These are phyloP conservation scores for Linnemannia elongata DNA, from an alignment of 192 early-diverging fungal species.

Conservation along the genomic window DNA sequence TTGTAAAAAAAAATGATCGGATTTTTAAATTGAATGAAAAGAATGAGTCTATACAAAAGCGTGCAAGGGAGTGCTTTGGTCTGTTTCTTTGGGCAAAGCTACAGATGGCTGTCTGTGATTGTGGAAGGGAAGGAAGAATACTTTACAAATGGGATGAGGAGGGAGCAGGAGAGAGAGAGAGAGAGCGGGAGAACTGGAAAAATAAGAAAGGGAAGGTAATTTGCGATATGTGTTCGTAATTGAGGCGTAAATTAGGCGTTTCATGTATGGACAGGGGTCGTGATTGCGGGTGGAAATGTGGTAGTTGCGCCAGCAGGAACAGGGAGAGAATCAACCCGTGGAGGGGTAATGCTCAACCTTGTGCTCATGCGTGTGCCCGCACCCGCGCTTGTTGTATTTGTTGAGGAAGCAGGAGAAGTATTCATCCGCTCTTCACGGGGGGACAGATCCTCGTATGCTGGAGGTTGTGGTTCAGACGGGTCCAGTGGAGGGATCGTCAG, in stretches of 20 bases:
- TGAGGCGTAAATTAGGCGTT: too few species aligned
- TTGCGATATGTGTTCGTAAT: not conserved
- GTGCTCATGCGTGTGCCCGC: not conserved
- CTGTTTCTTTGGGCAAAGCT: too few species aligned
- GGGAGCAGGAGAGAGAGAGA: too few species aligned
- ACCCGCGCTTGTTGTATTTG: not conserved
- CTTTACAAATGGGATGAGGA: not conserved
- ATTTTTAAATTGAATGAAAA: too few species aligned
- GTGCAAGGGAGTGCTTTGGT: too few species aligned
- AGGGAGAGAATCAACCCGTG: not conserved
- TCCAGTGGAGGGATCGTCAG: not conserved
- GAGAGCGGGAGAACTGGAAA: too few species aligned
- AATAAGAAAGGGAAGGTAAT: not conserved
- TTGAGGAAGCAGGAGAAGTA: not conserved
- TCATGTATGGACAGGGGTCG: not conserved
- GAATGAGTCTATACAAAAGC: too few species aligned
- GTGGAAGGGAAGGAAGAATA: not conserved
- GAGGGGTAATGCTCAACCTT: not conserved
- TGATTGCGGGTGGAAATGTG: not conserved
- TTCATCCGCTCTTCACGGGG: not conserved
- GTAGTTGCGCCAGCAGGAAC: not conserved
- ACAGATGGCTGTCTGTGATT: too few species aligned
- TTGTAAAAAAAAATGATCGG: too few species aligned
- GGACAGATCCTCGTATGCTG: constrained; percentile 38
- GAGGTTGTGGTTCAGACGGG: constrained; percentile 11